Conservation (phyloP, 192 early-diverging fungal genomes). For the Geranomyces variabilis region DNA sequence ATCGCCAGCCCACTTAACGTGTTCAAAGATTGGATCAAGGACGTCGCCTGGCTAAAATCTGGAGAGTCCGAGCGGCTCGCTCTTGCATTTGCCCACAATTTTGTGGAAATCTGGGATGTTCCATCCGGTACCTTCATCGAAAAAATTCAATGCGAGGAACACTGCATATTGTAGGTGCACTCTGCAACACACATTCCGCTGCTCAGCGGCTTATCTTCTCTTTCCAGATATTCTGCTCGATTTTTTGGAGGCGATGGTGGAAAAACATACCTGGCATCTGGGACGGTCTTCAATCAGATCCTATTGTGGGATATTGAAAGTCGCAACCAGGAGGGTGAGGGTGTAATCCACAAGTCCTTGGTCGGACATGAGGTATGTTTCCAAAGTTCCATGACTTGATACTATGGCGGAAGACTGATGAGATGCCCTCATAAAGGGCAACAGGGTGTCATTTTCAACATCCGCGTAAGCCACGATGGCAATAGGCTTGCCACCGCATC, state of each 20-base stretch:
- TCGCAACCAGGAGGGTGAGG: conserved; percentile 43
- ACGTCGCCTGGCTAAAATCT: conserved; percentile 67
- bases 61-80: conserved; percentile 45
- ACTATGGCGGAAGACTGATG: no score
- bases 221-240: conserved; percentile 64
- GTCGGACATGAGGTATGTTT: conserved; percentile 50
- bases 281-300: conserved; percentile 85
- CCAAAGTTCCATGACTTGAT: no score
- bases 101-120: conserved; percentile 63
- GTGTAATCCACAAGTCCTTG: conserved; percentile 48
- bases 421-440: background rate
- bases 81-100: conserved; percentile 77
- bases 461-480: conserved; percentile 69
- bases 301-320: conserved; percentile 66
- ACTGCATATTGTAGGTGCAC: conserved; percentile 58
- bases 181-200: background rate
- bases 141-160: conserved; percentile 62
- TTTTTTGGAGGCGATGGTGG: conserved; percentile 62
- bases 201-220: background rate
- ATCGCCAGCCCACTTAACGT: conserved; percentile 41
- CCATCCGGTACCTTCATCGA: conserved; percentile 27
- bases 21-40: conserved; percentile 78
- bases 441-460: conserved; percentile 76
- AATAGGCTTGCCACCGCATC: conserved; percentile 67
- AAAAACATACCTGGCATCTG: conserved; percentile 63